Base-by-base conservation (phyloP, 768 basidiomycete genomes). In the Suillus subaureus region DNA sequence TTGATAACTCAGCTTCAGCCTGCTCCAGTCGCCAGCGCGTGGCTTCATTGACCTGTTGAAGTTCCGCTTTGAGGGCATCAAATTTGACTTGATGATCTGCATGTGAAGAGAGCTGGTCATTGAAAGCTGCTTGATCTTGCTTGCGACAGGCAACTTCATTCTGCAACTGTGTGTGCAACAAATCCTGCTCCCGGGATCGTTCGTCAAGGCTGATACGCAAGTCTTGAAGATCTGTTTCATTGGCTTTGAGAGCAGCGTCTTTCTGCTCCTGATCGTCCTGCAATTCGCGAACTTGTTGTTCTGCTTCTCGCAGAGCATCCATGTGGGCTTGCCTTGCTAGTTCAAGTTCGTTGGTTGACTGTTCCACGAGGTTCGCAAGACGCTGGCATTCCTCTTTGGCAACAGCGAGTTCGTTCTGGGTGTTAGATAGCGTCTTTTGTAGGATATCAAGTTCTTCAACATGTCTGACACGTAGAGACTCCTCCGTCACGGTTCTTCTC, bases 21-120 rank as follows among this genome's bases (percentile, higher is more conserved):
- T 82, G 75, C 49, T 83, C 76, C 23, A 90, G 72, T 55, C 80
- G 79, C n/a, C 71, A 74, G 51, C 77, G 79, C 35, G 80, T 70
- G 40, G 67, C 72, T 13, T 72, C 63, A 37, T 86, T 68, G 23
- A 82, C 77, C 61, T 77, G 70, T 37, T 74, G 75, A 31, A 85
- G 70, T 35, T 78, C 75, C 4, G 71, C 72, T 61, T 80, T 72
- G 21, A 73, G 70, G 58, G 77, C 72, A 49, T 81, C 75, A 6
- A 78, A 78, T 64, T 69, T 61, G 73, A 71, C 62, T 71, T 70
- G 21, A 69, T 71, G 42, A 72, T 67, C 16, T 68, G 75, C 67
- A 54, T 71, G 73, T 28, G 75, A 64, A 52, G 71, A 68, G 63
- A 77, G 51, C 42, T 75, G 69, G 70, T 69, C 66, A 39, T 66